phyloP scores from a whole-genome alignment of 257 asterid species.

The Scutellaria barbata region DNA sequence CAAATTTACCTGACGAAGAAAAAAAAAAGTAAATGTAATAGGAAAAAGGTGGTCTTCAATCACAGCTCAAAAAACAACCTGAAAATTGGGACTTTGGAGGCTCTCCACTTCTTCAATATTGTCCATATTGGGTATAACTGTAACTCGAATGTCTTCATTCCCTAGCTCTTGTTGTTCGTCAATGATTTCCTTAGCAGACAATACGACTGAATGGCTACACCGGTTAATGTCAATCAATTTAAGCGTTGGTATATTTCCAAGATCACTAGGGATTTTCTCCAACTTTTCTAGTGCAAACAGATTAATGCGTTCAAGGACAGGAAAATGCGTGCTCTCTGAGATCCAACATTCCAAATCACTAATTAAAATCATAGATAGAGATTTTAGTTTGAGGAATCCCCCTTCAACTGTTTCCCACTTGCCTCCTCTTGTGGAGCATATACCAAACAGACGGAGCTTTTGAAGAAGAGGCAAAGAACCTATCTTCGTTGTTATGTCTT shows the following conservation, averaged over 20 bases:
- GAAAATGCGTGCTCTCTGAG: no score
- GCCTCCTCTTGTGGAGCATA: neutral
- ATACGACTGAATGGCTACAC: neutral
- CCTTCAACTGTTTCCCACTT: no score
- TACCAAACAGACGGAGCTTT: neutral
- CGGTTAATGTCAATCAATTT: no score
- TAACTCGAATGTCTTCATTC: neutral
- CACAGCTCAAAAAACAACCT: no score
- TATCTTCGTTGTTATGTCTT: neutral
- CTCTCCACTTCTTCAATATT: neutral
- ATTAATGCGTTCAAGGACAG: no score
- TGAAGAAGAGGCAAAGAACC: slow-evolving; percentile 4
- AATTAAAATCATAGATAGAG: no score
- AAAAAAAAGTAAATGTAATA: no score
- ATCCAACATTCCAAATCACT: no score
- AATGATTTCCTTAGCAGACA: neutral
- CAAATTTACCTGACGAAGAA: no score
- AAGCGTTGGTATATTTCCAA: neutral
- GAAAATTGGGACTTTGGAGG: neutral
- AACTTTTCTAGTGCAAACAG: no score
- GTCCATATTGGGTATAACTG: neutral
- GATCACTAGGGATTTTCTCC: no score
- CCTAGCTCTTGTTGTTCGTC: neutral
- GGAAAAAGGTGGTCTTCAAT: neutral
- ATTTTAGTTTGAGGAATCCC: no score